These are phyloP conservation scores for Kluyveromyces nonfermentans DNA, from an alignment of 805 yeast species.

Conservation along the genomic window DNA sequence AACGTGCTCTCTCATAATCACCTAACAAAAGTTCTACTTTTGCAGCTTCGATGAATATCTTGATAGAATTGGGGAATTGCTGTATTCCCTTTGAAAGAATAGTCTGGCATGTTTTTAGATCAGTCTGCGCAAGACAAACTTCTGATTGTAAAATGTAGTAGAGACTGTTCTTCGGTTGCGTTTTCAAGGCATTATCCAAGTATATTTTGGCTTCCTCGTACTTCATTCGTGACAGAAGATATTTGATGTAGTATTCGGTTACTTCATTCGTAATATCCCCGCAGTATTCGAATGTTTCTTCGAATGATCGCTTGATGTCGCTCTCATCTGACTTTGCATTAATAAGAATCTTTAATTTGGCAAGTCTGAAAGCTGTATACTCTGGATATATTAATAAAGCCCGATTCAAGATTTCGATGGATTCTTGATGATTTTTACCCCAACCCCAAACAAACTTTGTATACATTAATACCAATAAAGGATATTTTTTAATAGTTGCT, in stretches of 20 bases:
- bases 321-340: conserved; percentile 29
- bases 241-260: conserved; percentile 52
- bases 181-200: background rate
- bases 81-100: conserved; percentile 41
- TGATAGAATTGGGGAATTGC: conserved; percentile 33
- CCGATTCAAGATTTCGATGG: conserved; percentile 43
- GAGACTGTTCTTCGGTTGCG: background rate
- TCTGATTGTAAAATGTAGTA: background rate
- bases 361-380: conserved; percentile 56
- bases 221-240: conserved; percentile 35
- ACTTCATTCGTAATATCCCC: conserved; percentile 26
- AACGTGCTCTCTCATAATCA: conserved; percentile 51
- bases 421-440: conserved; percentile 38
- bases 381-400: conserved; percentile 38
- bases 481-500: conserved; percentile 37
- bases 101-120: conserved; percentile 36
- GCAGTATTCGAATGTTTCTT: background rate
- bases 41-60: conserved; percentile 50
- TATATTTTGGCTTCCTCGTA: conserved; percentile 27
- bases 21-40: conserved; percentile 33
- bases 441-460: conserved; percentile 60
- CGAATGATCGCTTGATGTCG: conserved; percentile 12
- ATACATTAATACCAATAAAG: conserved; percentile 53
- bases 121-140: background rate
- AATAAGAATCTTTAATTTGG: conserved; percentile 57